Conservation (phyloP, 2,329 filamentous ascomycete species). For the Sarocladium kiliense region DNA sequence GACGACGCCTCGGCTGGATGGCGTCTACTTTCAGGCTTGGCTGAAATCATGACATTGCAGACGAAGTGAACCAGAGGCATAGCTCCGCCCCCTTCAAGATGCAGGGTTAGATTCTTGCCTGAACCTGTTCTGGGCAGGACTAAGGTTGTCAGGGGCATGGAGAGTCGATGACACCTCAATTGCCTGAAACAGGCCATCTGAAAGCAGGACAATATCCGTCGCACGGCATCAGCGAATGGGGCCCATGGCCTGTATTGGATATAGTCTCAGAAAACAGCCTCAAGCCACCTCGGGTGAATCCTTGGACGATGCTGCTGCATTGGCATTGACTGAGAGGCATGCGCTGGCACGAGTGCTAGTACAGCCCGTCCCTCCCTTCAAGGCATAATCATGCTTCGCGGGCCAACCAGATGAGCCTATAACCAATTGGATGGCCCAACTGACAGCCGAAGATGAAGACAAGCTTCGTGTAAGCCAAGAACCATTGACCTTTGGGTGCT, state of each 20-base stretch:
- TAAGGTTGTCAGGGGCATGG: background rate
- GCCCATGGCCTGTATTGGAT: background rate
- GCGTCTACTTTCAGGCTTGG: background rate
- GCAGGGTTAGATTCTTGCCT: background rate
- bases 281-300: background rate
- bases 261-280: background rate
- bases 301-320: background rate
- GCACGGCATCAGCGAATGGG: background rate
- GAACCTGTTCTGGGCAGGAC: background rate
- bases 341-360: background rate
- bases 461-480: background rate
- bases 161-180: conserved; percentile 6
- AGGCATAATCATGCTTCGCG: background rate
- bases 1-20: background rate
- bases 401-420: background rate
- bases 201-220: background rate
- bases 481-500: background rate
- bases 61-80: background rate
- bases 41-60: conserved; percentile 5
- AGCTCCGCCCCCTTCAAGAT: background rate
- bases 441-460: background rate
- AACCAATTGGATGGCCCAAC: background rate
- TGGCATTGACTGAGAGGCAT: background rate
- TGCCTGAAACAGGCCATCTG: background rate
- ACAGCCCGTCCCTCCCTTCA: background rate